These are phyloP conservation scores for Actinomortierella wolfii DNA, from an alignment of 371 early-diverging fungal species.

Conservation along the genomic window DNA sequence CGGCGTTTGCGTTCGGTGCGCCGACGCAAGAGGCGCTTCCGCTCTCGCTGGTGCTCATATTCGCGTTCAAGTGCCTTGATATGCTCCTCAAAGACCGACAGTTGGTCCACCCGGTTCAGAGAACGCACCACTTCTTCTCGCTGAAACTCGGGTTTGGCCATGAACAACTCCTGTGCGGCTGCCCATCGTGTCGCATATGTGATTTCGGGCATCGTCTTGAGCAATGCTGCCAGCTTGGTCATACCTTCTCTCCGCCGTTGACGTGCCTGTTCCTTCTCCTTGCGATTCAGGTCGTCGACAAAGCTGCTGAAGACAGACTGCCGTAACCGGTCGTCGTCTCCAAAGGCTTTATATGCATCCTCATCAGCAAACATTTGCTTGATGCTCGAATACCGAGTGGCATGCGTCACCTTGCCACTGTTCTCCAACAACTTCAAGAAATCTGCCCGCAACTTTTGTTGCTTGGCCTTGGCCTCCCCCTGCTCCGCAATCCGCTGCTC, in stretches of 20 bases:
- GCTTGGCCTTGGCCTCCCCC: slow-evolving; percentile 40
- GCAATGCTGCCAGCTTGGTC: slow-evolving; percentile 60
- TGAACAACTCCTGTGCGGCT: slow-evolving; percentile 61
- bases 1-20: slow-evolving; percentile 74
- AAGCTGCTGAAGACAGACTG: slow-evolving; percentile 32
- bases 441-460: slow-evolving; percentile 47
- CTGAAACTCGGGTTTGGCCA: slow-evolving; percentile 53
- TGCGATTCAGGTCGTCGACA: slow-evolving; percentile 36
- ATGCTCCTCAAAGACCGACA: slow-evolving; percentile 82
- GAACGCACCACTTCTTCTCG: slow-evolving; percentile 61
- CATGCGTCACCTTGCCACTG: slow-evolving; percentile 36
- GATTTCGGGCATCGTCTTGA: slow-evolving; percentile 66
- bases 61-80: slow-evolving; percentile 69
- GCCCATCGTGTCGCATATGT: slow-evolving; percentile 72
- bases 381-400: slow-evolving; percentile 37
- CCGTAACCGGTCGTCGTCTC: slow-evolving; percentile 30
- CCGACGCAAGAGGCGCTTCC: slow-evolving; percentile 46
- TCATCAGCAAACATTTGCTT: slow-evolving; percentile 43
- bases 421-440: slow-evolving; percentile 49
- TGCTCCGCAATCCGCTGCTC: slow-evolving; percentile 56
- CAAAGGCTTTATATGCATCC: slow-evolving; percentile 38
- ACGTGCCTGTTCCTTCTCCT: slow-evolving; percentile 67
- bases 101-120: slow-evolving; percentile 83
- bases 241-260: slow-evolving; percentile 66
- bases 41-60: slow-evolving; percentile 51